These are phyloP conservation scores for Zygosaccharomyces pseudobailii DNA, from an alignment of 1,139 yeast species.

Conservation along the genomic window DNA sequence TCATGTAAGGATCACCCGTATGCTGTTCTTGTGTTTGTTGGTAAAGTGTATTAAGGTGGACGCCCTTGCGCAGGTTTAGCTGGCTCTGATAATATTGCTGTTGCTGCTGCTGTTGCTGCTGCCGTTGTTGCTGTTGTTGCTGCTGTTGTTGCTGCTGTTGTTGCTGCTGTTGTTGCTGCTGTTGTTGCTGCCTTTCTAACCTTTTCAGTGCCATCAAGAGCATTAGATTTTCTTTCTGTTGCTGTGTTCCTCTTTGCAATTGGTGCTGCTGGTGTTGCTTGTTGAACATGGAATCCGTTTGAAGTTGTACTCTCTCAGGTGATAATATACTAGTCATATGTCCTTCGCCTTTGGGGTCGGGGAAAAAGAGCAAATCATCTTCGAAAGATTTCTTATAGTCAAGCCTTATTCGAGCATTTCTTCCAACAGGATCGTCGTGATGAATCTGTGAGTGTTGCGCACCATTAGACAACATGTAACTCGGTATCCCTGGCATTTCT, in stretches of 20 bases:
- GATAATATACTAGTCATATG: background rate
- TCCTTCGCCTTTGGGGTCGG: slow-evolving; percentile 16
- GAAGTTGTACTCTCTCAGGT: background rate
- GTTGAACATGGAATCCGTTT: background rate
- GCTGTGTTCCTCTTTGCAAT: slow-evolving; percentile 4
- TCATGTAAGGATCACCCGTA: slow-evolving; percentile 6
- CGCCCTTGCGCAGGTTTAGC: slow-evolving; percentile 2
- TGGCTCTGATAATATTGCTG: slow-evolving; percentile 4
- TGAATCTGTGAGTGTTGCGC: slow-evolving; percentile 5
- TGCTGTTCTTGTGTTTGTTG: slow-evolving; percentile 7
- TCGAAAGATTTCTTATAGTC: slow-evolving; percentile 27
- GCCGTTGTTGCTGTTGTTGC: slow-evolving; percentile 15
- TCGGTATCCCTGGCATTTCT: slow-evolving; percentile 3
- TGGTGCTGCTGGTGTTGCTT: slow-evolving; percentile 1
- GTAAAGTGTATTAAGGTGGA: background rate
- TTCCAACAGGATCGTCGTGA: slow-evolving; percentile 19
- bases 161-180: slow-evolving; percentile 9
- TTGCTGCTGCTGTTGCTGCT: slow-evolving; percentile 11
- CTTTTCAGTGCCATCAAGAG: slow-evolving; percentile 19
- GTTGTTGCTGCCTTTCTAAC: slow-evolving; percentile 21
- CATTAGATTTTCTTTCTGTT: slow-evolving; percentile 17
- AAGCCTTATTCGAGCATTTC: slow-evolving; percentile 25
- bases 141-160: slow-evolving; percentile 22
- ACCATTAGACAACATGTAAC: slow-evolving; percentile 1
- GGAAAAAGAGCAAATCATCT: slow-evolving; percentile 28